A percentile compares a stretch with the other conserved stretches of the same genome.
phyloP scores from a whole-genome alignment of 2,329 filamentous ascomycete species.

The Colletotrichum paranaense region DNA sequence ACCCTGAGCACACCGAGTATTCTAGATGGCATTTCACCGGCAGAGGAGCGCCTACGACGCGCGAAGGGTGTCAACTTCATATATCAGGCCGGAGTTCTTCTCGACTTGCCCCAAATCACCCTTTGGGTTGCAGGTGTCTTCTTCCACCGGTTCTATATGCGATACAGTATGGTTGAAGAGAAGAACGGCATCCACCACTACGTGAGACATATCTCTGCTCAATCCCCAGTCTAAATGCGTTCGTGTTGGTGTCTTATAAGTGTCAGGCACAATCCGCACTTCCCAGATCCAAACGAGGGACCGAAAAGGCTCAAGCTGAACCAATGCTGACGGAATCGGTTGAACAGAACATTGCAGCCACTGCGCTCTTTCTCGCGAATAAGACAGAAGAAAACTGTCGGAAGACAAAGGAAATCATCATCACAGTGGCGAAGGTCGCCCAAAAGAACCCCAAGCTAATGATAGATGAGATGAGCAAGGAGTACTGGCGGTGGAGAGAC shows the following conservation, averaged over 20 bases:
- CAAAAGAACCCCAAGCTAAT: constrained; percentile 92
- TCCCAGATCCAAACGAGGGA: constrained; percentile 31
- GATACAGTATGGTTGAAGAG: constrained; percentile 81
- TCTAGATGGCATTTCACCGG: constrained; percentile 80
- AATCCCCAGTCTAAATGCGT: neutral
- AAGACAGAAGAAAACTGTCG: constrained; percentile 98
- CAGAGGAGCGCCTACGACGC: constrained; percentile 82
- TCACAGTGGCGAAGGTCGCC: constrained; percentile 92
- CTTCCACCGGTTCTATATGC: constrained; percentile 97
- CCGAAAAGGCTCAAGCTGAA: constrained; percentile 17
- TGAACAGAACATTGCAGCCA: constrained; percentile 82
- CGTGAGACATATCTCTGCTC: constrained; percentile 60
- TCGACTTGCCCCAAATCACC: constrained; percentile 92
- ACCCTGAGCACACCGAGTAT: constrained; percentile 85
- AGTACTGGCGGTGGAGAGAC: constrained; percentile 98
- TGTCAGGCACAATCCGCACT: constrained; percentile 28
- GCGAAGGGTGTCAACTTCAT: constrained; percentile 98
- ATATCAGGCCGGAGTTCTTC: constrained; percentile 89
- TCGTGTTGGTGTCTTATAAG: constrained; percentile 14
- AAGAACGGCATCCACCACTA: constrained; percentile 89
- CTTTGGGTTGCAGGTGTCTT: constrained; percentile 93
- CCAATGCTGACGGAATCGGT: constrained; percentile 31
- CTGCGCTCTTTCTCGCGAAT: constrained; percentile 91
- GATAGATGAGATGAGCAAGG: constrained; percentile 96
- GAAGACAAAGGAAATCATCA: constrained; percentile 94